A percentile compares a stretch with the other conserved stretches of the same genome.
Evolutionary conservation across 306 rosid species (phyloP).

Genomic region (Gynostemma pentaphyllum): DNA sequence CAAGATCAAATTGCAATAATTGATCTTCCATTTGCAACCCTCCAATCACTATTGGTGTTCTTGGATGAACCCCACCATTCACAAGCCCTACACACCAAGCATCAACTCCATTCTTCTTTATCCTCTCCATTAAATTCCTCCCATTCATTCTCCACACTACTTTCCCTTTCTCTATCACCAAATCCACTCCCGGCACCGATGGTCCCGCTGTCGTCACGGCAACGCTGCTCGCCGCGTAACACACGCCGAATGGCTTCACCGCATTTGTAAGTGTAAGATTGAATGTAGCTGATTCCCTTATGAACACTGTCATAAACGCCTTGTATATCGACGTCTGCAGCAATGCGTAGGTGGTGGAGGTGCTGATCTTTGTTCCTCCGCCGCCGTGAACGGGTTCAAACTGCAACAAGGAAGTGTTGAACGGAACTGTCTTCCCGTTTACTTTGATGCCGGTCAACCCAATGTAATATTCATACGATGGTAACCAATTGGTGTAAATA

Average conservation of each 20-base stretch:
- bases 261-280: constrained; percentile 26
- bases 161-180: constrained; percentile 34
- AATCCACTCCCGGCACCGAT: constrained; percentile 37
- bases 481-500: constrained; percentile 19
- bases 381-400: constrained; percentile 23
- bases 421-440: constrained; percentile 8
- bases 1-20: constrained; percentile 46
- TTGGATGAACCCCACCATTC: constrained; percentile 34
- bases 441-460: constrained; percentile 25
- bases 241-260: constrained; percentile 25
- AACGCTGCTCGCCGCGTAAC: constrained; percentile 18
- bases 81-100: constrained; percentile 47
- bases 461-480: constrained; percentile 35
- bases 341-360: constrained; percentile 48
- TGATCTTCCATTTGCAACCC: constrained; percentile 50
- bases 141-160: constrained; percentile 44
- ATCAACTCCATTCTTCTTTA: constrained; percentile 18
- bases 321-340: constrained; percentile 41
- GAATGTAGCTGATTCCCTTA: constrained; percentile 20
- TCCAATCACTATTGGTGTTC: constrained; percentile 44
- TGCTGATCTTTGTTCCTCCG: constrained; percentile 74
- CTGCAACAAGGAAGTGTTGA: constrained; percentile 33
- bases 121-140: constrained; percentile 49
- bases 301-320: constrained; percentile 30
- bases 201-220: constrained; percentile 32